phyloP scores from a whole-genome alignment of 352 stramenopile species.

The Phytophthora tentaculata region DNA sequence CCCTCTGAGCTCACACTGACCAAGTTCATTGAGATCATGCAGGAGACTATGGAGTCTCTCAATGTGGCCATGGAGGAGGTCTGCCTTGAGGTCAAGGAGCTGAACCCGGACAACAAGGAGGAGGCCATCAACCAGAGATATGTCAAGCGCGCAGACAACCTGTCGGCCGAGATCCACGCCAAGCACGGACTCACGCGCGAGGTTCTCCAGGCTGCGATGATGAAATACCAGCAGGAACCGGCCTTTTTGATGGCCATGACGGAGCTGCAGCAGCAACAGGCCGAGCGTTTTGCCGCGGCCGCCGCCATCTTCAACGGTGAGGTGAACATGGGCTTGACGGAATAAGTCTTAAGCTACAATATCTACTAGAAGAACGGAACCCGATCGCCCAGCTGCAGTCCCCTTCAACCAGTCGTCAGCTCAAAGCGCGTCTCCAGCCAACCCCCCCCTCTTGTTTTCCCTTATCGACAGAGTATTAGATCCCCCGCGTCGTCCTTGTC shows the following conservation, averaged over 20 bases:
- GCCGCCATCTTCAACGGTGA: constrained; percentile 89
- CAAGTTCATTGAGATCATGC: constrained; percentile 92
- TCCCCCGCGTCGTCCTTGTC: constrained; percentile 19
- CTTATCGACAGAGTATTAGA: constrained; percentile 15
- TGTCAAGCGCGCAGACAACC: constrained; percentile 86
- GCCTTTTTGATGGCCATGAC: constrained; percentile 89
- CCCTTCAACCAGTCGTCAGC: constrained; percentile 23
- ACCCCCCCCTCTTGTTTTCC: constrained; percentile 18
- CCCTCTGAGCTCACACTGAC: constrained; percentile 80
- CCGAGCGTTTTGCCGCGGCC: constrained; percentile 81
- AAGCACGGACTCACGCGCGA: constrained; percentile 89
- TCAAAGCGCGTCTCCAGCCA: constrained; percentile 30
- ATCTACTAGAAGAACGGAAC: constrained; percentile 52
- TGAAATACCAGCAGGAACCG: constrained; percentile 91
- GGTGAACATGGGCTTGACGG: constrained; percentile 88
- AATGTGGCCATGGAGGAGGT: constrained; percentile 91
- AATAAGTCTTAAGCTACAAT: constrained; percentile 58
- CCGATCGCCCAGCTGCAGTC: constrained; percentile 26
- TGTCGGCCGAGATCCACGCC: constrained; percentile 87
- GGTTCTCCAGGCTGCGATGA: constrained; percentile 90
- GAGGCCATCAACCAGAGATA: constrained; percentile 91
- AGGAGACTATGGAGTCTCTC: constrained; percentile 90
- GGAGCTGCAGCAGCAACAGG: constrained; percentile 87
- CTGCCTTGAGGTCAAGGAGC: constrained; percentile 88
- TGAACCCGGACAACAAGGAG: constrained; percentile 90